Evolutionary conservation across 2,329 filamentous ascomycete species (phyloP).

Genomic region (Neofusicoccum cordaticola): DNA sequence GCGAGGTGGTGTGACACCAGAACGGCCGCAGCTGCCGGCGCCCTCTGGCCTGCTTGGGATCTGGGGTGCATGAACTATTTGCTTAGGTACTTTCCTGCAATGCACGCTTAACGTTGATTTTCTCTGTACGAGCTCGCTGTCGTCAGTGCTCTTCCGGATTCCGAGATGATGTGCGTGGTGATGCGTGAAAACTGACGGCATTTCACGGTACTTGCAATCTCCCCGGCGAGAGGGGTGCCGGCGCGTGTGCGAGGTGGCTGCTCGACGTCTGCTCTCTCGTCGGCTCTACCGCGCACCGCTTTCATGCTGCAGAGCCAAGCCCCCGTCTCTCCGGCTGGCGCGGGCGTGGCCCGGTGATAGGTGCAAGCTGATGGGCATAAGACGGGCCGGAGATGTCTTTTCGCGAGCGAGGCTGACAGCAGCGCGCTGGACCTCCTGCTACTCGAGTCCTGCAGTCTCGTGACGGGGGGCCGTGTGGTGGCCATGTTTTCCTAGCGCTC

Average conservation of each 20-base stretch:
- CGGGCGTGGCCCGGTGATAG: background rate
- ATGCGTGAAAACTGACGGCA: background rate
- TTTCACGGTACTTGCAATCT: slow-evolving; percentile 4
- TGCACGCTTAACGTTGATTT: slow-evolving; percentile 1
- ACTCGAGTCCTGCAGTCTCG: background rate
- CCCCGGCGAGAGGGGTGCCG: background rate
- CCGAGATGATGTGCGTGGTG: background rate
- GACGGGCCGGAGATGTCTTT: background rate
- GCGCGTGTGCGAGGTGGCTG: background rate
- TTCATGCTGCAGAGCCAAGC: background rate
- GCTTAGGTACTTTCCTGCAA: slow-evolving; percentile 9
- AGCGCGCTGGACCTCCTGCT: background rate
- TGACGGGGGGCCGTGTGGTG: background rate
- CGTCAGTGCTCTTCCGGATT: background rate
- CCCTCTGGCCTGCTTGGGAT: background rate
- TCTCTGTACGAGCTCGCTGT: background rate
- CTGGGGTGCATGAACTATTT: slow-evolving; percentile 15
- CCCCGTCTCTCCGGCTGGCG: background rate
- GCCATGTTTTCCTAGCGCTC: background rate
- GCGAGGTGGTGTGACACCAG: slow-evolving; percentile 5
- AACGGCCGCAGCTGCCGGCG: slow-evolving; percentile 1
- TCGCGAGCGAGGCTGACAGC: background rate
- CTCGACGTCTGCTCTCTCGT: background rate
- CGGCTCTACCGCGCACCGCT: background rate
- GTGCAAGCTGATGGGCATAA: background rate